Evolutionary conservation across 2,329 filamentous ascomycete species (phyloP).

Genomic region (Aspergillus costaricaensis): DNA sequence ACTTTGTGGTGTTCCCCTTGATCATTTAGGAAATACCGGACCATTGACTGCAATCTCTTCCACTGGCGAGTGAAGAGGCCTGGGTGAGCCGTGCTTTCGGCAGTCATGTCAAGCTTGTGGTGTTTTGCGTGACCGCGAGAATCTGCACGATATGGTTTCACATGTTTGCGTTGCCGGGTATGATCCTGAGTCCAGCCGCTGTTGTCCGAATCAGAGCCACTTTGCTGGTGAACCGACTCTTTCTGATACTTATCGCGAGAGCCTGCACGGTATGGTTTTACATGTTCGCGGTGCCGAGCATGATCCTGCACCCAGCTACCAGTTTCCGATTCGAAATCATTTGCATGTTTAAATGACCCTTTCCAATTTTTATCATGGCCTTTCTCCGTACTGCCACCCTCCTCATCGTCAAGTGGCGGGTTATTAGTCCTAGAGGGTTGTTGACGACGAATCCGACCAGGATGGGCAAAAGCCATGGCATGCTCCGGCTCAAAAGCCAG

Average conservation of each 20-base stretch:
- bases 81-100: background rate
- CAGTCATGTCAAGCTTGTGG: background rate
- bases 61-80: background rate
- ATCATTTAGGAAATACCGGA: background rate
- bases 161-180: background rate
- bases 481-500: background rate
- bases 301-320: background rate
- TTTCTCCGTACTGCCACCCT: background rate
- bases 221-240: background rate
- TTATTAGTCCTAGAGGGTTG: background rate
- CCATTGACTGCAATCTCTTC: background rate
- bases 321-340: background rate
- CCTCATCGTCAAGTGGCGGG: background rate
- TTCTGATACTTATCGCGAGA: background rate
- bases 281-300: background rate
- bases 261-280: background rate
- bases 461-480: slow-evolving; percentile 1
- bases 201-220: background rate
- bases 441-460: background rate
- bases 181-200: background rate
- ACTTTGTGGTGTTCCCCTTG: background rate
- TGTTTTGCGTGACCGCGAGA: background rate
- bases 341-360: background rate
- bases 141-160: background rate
- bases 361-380: background rate